These are phyloP conservation scores for Citrus reticulata DNA, from an alignment of 345 rosid genomes.

Conservation along the genomic window DNA sequence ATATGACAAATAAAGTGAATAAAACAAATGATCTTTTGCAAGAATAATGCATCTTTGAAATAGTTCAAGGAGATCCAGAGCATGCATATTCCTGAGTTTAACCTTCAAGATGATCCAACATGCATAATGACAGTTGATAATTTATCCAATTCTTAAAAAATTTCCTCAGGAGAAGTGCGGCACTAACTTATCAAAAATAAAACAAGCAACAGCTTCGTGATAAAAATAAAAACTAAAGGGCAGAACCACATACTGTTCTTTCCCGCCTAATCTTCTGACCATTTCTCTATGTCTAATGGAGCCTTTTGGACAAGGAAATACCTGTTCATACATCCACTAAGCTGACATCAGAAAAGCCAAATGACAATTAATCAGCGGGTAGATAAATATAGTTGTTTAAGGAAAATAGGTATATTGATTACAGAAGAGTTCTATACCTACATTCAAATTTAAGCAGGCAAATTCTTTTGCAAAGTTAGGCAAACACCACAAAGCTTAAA, in stretches of 20 bases:
- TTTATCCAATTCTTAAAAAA: not conserved
- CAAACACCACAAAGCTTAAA: not conserved
- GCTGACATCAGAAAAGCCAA: slow-evolving; percentile 8
- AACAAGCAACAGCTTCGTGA: not conserved
- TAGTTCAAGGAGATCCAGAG: not conserved
- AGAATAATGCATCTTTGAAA: not conserved
- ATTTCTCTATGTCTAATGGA: slow-evolving; percentile 71
- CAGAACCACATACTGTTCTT: slow-evolving; percentile 57
- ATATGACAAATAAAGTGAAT: not conserved
- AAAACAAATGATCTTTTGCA: not conserved
- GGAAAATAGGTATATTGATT: not conserved
- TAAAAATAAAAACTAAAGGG: not conserved
- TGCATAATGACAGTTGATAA: not conserved
- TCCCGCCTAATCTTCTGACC: slow-evolving; percentile 70
- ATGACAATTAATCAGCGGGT: not conserved
- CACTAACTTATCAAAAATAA: not conserved
- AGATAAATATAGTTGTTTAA: not conserved
- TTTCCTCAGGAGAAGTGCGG: not conserved
- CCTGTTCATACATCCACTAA: slow-evolving; percentile 36
- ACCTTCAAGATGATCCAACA: not conserved
- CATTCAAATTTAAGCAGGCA: not conserved
- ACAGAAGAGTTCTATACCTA: not conserved
- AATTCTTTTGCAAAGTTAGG: not conserved
- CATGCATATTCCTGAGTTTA: not conserved
- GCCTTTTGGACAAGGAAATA: slow-evolving; percentile 89